Conservation (phyloP, 1,139 yeast species). For the Ogataea hybrid region DNA sequence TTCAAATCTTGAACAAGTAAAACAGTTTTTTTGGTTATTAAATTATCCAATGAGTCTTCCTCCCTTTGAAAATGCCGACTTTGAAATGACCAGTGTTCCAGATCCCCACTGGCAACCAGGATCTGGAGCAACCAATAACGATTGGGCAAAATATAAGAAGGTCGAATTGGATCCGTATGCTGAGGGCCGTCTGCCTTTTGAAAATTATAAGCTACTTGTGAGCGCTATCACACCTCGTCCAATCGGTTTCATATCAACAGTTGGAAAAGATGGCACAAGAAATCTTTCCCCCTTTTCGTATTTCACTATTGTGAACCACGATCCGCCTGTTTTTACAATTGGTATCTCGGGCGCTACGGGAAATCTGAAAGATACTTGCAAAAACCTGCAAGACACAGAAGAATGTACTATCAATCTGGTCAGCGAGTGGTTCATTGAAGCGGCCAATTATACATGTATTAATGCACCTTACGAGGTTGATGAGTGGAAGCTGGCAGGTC, state of each 20-base stretch:
- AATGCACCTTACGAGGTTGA: constrained; percentile 49
- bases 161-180: constrained; percentile 49
- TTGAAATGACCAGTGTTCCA: constrained; percentile 3
- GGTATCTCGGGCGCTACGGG: constrained; percentile 45
- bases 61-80: constrained; percentile 8
- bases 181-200: constrained; percentile 39
- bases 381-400: constrained; percentile 47
- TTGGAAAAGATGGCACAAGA: constrained; percentile 40
- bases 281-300: constrained; percentile 63
- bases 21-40: neutral
- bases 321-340: constrained; percentile 58
- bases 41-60: constrained; percentile 5
- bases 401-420: constrained; percentile 60
- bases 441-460: constrained; percentile 52
- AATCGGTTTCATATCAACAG: constrained; percentile 53
- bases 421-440: constrained; percentile 64
- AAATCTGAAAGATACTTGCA: constrained; percentile 45
- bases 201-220: constrained; percentile 50
- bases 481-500: constrained; percentile 57
- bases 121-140: constrained; percentile 46
- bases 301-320: constrained; percentile 47
- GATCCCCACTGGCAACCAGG: constrained; percentile 46
- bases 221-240: constrained; percentile 59
- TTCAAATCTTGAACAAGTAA: neutral
- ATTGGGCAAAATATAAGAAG: constrained; percentile 44